Evolutionary conservation across 257 asterid species (phyloP).

Genomic region (Handroanthus guayacan): DNA sequence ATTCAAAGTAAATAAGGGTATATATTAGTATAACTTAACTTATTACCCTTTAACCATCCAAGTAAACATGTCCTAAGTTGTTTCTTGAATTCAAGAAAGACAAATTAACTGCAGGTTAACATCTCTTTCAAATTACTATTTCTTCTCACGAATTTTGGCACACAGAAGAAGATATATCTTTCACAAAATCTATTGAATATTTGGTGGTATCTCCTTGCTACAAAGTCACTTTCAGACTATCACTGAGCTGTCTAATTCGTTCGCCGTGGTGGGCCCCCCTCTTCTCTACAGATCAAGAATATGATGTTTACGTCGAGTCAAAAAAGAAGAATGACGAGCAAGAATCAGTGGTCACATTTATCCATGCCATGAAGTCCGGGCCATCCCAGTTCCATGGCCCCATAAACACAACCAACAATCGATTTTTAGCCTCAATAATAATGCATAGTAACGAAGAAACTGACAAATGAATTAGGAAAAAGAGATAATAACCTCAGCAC

Average conservation of each 20-base stretch:
- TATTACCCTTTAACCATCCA: too few species aligned
- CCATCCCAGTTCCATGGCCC: slow-evolving; percentile 8
- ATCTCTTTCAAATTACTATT: not conserved
- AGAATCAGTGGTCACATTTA: slow-evolving; percentile 24
- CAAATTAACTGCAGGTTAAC: not conserved
- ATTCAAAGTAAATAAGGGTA: too few species aligned
- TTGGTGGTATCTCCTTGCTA: not conserved
- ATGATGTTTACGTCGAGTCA: not conserved
- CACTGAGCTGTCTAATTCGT: not conserved
- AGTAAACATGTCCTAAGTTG: too few species aligned
- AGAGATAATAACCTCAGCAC: too few species aligned
- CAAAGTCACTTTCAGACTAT: not conserved
- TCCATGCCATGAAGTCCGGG: not conserved
- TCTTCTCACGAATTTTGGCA: not conserved
- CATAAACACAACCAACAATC: not conserved
- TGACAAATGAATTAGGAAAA: not conserved
- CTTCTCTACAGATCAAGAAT: not conserved
- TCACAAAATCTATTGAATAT: not conserved
- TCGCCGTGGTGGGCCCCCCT: not conserved
- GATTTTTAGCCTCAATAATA: slow-evolving; percentile 16
- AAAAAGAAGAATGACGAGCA: not conserved
- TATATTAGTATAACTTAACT: too few species aligned
- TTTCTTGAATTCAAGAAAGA: not conserved
- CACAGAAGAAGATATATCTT: not conserved
- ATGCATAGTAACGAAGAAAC: not conserved